Evolutionary conservation across 495 filamentous ascomycete genomes (phyloP), one percentile per base, ranked within the genome.

Genomic region (Acidomyces sp.): DNA sequence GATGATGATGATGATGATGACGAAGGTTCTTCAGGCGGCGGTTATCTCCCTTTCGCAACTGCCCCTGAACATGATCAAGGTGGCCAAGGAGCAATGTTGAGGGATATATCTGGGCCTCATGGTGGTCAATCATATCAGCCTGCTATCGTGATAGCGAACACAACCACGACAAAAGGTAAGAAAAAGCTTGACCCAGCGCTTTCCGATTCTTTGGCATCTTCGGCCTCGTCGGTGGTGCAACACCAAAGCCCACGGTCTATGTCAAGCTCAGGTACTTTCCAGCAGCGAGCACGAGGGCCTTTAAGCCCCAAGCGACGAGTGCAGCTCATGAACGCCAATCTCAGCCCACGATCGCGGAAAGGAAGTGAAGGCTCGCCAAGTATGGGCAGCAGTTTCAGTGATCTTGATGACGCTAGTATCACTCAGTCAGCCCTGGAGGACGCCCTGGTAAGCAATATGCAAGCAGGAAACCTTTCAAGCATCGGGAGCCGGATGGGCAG

Each of bases 301-400:
- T 44, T 66, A 1, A 67, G 73, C 36, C 73, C 80, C 0, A 67
- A 69, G 21, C 69, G 78, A n/a, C 63, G 69, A 3, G 43, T 44
- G 11, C 28, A 52, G 26, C 32, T 52, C 3, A 29, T 34, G 9
- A 31, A 41, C 22, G 31, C 40, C 2, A 39, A 32, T 9, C 44
- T 66, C 2, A 67, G 73, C 36, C 73, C 79, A 0, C 68, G 70
- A 19, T 68, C 77, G 13, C 62, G 69, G 27, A 68, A 73, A 37
- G 70, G 75, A 4, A 93, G 85, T 51, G 85, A 93, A 45, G 85
- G 67, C 36, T 86, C 83, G 1, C 90, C 86, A 0, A 97, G 92
- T 50, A 96, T 96, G 82, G 85, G 88, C 1, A 94, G 86, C 55
- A 94, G 87, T 57, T 97, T 93, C 55, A 94, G 87, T 59, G 90